phyloP scores from a whole-genome alignment of 495 filamentous ascomycete species.

The Chaetomidium leptoderma region DNA sequence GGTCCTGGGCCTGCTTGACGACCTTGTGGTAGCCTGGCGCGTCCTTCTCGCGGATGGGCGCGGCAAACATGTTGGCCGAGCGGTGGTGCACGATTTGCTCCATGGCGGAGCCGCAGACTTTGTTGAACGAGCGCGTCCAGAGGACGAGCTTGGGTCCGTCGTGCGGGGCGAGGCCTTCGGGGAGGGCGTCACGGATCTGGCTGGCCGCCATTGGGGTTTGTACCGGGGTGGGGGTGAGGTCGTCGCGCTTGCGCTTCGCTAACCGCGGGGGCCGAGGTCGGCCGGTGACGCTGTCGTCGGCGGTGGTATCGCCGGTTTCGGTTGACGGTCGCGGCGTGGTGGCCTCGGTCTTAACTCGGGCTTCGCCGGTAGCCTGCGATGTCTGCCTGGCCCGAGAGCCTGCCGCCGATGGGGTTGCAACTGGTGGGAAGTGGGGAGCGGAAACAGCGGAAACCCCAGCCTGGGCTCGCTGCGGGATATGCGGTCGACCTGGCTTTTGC shows the following conservation, averaged over 20 bases:
- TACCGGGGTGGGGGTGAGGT: slow-evolving; percentile 31
- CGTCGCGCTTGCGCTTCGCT: slow-evolving; percentile 47
- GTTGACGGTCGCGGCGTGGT: slow-evolving; percentile 54
- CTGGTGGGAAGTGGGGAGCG: too few relatives aligned
- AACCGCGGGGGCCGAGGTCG: slow-evolving; percentile 25
- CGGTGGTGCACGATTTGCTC: slow-evolving; percentile 82
- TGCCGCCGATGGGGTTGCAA: too few relatives aligned
- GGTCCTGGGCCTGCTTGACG: slow-evolving; percentile 79
- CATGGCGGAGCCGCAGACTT: slow-evolving; percentile 72
- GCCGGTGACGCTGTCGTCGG: slow-evolving; percentile 39
- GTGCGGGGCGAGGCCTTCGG: slow-evolving; percentile 8
- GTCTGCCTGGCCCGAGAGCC: slow-evolving; percentile 24
- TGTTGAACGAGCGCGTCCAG: slow-evolving; percentile 71
- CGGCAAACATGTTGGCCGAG: slow-evolving; percentile 80
- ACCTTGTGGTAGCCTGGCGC: slow-evolving; percentile 86
- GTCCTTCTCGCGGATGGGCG: slow-evolving; percentile 75
- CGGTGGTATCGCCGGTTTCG: slow-evolving; percentile 47
- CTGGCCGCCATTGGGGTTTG: slow-evolving; percentile 15
- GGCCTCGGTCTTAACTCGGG: slow-evolving; percentile 64
- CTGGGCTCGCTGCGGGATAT: slow-evolving; percentile 8
- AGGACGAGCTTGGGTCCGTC: slow-evolving; percentile 55
- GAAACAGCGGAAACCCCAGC: too few relatives aligned
- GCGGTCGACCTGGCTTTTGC: slow-evolving; percentile 15
- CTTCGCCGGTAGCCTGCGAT: slow-evolving; percentile 7
- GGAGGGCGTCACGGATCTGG: slow-evolving; percentile 9